Base-by-base conservation (phyloP, 140 eudicot species). In the Oenanthe javanica region DNA sequence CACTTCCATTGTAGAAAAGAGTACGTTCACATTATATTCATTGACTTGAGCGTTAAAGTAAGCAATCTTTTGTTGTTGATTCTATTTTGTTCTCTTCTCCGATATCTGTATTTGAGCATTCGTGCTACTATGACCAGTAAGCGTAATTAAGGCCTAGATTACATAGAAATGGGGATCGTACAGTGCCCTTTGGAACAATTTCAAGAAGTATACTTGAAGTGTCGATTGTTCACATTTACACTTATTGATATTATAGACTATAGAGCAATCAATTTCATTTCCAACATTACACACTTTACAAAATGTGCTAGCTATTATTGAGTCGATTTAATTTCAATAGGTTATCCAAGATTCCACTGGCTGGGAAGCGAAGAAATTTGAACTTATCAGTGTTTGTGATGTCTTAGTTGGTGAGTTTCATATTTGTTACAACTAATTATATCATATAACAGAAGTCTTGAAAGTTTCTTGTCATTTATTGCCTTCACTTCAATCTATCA, bases 311-410 rank as follows among this genome's bases (percentile, higher is more conserved):
- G 11, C 31, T 57, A 6, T 43, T 23, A 3, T 43, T 78, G 48
- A 61, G 13, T 61, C 27, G 9, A 27, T 45, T 43, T 43, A 48
- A 77, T 14, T 50, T 50, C 19, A 25, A 71, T 67, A 91, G 97
- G 76, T 82, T 73, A 77, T 91, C 51, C 86, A 87, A 69, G 91
- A 85, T 80, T 84, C 73, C 70, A 78, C 85, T 81, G 69, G 76
- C 69, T 92, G 86, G 93, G 87, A 83, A 77, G 79, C 86, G 15
- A 81, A 88, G 78, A 89, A 86, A 74, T 73, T 77, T 57, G 86
- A 80, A 80, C 66, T 89, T 18, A 81, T 85, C 79, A 84, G 83
- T 77, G 80, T 83, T 57, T 85, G 81, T 52, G 72, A 69, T 78
- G 84, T 85, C 76, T 59, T 81, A 80, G 71, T 83, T 0, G 95